Base-by-base conservation (phyloP, 768 basidiomycete genomes). In the Amanita phalloides region DNA sequence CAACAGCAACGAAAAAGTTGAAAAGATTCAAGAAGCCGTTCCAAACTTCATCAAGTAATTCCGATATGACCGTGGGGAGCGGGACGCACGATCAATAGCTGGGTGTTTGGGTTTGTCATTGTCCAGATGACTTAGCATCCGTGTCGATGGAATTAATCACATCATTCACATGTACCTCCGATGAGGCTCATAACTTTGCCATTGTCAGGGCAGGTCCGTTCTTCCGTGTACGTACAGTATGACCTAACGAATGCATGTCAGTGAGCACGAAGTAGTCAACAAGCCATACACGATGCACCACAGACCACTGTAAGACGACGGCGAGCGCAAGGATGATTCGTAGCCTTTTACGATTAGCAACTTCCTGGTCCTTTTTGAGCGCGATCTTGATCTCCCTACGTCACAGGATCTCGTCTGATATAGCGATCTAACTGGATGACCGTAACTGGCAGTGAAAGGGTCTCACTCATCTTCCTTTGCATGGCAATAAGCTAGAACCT, bases 341-440 rank as follows among this genome's bases (percentile, higher is more conserved):
- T 58, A 8, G 81, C 72, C 36, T n/a, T n/a, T 68, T 69, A 41
- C 72, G 65, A 63, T 83, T 83, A 7, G 75, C 64, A n/a, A 71
- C 65, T 33, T 66, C 67, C 43, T 66, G 67, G 59, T 72, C 73
- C 41, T 75, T 65, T 3, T 63, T 66, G 51, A 79, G 68, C 5
- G 79, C 79, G 23, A 76, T 71, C 60, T 77, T 80, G 67, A 85
- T 84, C 63, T 84, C 82, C 56, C 76, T 71, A n/a, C n/a, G n/a
- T n/a, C n/a, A n/a, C n/a, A n/a, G n/a, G n/a, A n/a, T n/a, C n/a
- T n/a, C n/a, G n/a, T n/a, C n/a, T n/a, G n/a, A n/a, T n/a, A n/a
- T n/a, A n/a, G n/a, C n/a, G n/a, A 26, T 10, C 10, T 49, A 44
- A 45, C 25, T n/a, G 26, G 13, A 20, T 17, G 21, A 37, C 10